Evolutionary conservation across 2,329 filamentous ascomycete genomes (phyloP).

Genomic region (Colletotrichum australisinense): DNA sequence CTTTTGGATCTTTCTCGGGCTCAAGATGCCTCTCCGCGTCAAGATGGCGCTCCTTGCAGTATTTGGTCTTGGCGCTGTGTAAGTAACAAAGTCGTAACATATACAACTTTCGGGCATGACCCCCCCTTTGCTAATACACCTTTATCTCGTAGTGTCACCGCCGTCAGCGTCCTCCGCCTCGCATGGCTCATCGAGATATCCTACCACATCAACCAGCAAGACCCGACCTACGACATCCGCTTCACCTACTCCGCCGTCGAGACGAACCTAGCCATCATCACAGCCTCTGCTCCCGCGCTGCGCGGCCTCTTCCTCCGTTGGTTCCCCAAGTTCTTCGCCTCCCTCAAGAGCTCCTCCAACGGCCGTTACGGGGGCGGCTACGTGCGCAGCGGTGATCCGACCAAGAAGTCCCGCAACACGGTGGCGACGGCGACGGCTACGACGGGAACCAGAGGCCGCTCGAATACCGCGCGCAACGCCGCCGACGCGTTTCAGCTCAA

Average conservation of each 20-base stretch:
- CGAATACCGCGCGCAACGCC: neutral
- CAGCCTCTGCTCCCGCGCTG: constrained; percentile 51
- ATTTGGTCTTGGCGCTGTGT: constrained; percentile 46
- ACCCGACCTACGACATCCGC: constrained; percentile 44
- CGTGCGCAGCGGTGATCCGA: constrained; percentile 16
- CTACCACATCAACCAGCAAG: constrained; percentile 29
- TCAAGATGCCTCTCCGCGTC: constrained; percentile 45
- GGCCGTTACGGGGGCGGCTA: constrained; percentile 8
- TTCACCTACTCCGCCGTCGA: constrained; percentile 47
- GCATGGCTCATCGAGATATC: constrained; percentile 27
- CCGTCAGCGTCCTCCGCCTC: constrained; percentile 23
- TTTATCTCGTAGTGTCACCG: constrained; percentile 27
- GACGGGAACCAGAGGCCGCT: neutral
- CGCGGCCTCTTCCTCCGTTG: constrained; percentile 48
- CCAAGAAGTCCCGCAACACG: neutral
- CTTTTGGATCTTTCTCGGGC: constrained; percentile 47
- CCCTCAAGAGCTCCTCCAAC: constrained; percentile 37
- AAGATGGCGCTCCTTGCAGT: constrained; percentile 49
- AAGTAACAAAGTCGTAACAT: constrained; percentile 7
- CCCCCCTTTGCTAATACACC: constrained; percentile 8
- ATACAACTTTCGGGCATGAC: too few species aligned
- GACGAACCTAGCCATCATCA: constrained; percentile 52
- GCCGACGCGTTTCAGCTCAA: constrained; percentile 22
- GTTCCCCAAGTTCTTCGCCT: constrained; percentile 41
- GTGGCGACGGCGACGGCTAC: constrained; percentile 14